Evolutionary conservation across 768 basidiomycete genomes (phyloP).

Genomic region (Trametes cubensis): DNA sequence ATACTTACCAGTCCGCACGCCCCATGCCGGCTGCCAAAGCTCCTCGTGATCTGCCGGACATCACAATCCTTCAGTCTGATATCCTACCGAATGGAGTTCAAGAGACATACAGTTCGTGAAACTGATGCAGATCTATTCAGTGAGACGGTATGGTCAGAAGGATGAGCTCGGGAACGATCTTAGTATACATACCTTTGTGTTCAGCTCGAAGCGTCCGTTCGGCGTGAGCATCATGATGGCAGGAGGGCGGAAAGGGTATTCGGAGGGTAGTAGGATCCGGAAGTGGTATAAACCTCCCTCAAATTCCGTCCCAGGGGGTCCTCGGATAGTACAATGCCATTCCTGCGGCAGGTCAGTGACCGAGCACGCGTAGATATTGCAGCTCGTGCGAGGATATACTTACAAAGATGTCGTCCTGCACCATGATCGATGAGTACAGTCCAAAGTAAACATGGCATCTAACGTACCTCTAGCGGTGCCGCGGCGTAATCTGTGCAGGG

Average conservation of each 20-base stretch:
- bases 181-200: constrained; percentile 74
- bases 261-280: constrained; percentile 84
- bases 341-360: constrained; percentile 46
- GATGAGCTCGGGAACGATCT: no score
- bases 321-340: constrained; percentile 98
- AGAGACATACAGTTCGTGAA: constrained; percentile 79
- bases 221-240: constrained; percentile 96
- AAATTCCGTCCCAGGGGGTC: constrained; percentile 85
- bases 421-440: constrained; percentile 6
- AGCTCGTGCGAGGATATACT: constrained; percentile 34
- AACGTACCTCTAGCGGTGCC: constrained; percentile 69
- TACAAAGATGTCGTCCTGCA: constrained; percentile 87
- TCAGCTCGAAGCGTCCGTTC: constrained; percentile 94
- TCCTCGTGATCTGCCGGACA: constrained; percentile 80
- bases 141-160: background rate
- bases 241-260: constrained; percentile 96
- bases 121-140: constrained; percentile 81
- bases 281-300: constrained; percentile 97
- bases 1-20: constrained; percentile 82
- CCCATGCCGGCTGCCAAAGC: constrained; percentile 98
- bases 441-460: background rate
- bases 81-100: constrained; percentile 28
- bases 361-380: background rate
- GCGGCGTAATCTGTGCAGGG: constrained; percentile 87
- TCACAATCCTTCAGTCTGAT: background rate